Conservation (phyloP, 75 land plant species). For the Pinus albicaulis region DNA sequence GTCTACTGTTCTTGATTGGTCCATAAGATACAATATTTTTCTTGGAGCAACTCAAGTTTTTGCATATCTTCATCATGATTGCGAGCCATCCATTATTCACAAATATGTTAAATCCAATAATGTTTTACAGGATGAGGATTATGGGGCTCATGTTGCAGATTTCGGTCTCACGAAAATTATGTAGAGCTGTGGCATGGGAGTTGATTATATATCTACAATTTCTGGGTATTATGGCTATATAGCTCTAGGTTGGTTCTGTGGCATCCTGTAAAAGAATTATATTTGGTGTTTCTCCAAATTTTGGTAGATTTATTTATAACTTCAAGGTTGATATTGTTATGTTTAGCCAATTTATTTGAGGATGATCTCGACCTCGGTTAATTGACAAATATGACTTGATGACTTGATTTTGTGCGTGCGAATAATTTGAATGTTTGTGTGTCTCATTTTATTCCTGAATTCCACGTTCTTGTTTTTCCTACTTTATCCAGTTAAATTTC, state of each 20-base stretch:
- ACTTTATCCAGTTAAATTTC: not conserved
- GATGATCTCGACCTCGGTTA: too few relatives aligned
- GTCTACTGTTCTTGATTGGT: slow-evolving; percentile 61
- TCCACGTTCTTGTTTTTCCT: too few relatives aligned
- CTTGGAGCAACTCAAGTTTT: slow-evolving; percentile 69
- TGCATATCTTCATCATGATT: slow-evolving; percentile 80
- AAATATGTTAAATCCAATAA: slow-evolving; percentile 87
- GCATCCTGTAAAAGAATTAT: not conserved
- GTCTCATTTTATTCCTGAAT: not conserved
- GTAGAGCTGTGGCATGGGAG: slow-evolving; percentile 21
- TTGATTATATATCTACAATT: slow-evolving; percentile 65
- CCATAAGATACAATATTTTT: slow-evolving; percentile 63
- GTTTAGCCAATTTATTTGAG: too few relatives aligned
- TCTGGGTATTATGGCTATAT: slow-evolving; percentile 92
- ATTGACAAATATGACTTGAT: not conserved
- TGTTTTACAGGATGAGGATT: slow-evolving; percentile 63
- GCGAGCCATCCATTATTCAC: slow-evolving; percentile 77
- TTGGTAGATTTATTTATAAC: too few relatives aligned
- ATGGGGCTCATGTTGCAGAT: slow-evolving; percentile 69
- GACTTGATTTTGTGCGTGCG: not conserved
- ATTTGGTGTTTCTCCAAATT: not conserved
- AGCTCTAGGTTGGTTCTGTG: slow-evolving; percentile 62
- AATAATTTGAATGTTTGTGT: not conserved
- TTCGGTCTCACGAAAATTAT: slow-evolving; percentile 72
- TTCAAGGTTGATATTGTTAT: not conserved